A percentile compares a stretch with the other conserved stretches of the same genome.
phyloP scores from a whole-genome alignment of 495 filamentous ascomycete genomes.

The Delitschia confertaspora region DNA sequence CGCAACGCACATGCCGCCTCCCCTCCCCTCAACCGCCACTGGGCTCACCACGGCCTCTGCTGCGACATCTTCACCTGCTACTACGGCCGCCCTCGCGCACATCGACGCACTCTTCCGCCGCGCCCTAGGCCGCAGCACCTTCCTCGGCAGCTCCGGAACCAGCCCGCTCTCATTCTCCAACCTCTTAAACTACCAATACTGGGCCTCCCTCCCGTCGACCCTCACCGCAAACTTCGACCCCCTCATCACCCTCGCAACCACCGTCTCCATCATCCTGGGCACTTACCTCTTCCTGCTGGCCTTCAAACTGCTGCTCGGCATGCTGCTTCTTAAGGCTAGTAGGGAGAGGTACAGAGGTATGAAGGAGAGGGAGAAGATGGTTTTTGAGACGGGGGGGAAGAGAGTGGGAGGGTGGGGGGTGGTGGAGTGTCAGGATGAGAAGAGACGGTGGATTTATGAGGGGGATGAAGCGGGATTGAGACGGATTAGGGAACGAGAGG shows the following conservation, averaged over 20 bases:
- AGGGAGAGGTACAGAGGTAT: slow-evolving; percentile 69
- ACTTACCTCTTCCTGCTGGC: slow-evolving; percentile 70
- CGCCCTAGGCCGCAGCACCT: slow-evolving; percentile 59
- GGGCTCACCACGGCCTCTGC: slow-evolving; percentile 51
- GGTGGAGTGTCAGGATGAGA: slow-evolving; percentile 81
- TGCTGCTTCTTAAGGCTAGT: slow-evolving; percentile 65
- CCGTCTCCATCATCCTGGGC: slow-evolving; percentile 69
- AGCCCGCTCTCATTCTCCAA: neutral
- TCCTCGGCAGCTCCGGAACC: slow-evolving; percentile 38
- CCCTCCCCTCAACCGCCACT: slow-evolving; percentile 61
- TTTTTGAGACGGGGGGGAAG: slow-evolving; percentile 56
- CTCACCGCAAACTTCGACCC: slow-evolving; percentile 47
- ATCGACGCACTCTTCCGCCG: slow-evolving; percentile 66
- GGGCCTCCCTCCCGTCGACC: slow-evolving; percentile 33
- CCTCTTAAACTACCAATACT: too few species aligned
- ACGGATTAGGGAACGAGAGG: slow-evolving; percentile 61
- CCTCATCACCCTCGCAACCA: slow-evolving; percentile 58
- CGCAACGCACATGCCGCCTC: slow-evolving; percentile 67
- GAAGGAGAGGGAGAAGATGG: slow-evolving; percentile 57
- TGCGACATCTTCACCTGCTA: slow-evolving; percentile 51
- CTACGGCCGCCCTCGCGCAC: slow-evolving; percentile 61
- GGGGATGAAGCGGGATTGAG: slow-evolving; percentile 68
- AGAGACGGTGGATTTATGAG: slow-evolving; percentile 75
- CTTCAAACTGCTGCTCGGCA: slow-evolving; percentile 75
- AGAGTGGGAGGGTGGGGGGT: slow-evolving; percentile 73